Evolutionary conservation across 1,284 basidiomycete genomes (phyloP).

Genomic region (Rhizoctonia solani): DNA sequence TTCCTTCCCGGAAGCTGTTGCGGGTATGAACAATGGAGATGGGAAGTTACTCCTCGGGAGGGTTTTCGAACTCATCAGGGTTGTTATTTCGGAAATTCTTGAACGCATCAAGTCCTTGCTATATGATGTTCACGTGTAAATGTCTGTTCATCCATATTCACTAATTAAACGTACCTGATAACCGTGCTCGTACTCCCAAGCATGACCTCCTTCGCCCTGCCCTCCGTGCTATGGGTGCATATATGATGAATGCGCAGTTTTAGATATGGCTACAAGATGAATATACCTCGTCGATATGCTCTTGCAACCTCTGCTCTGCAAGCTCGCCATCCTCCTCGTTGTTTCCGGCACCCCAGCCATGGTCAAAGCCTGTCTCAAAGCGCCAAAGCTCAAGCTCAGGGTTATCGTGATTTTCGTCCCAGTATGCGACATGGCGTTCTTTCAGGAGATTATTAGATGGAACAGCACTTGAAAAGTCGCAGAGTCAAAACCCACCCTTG

Average conservation of each 20-base stretch:
- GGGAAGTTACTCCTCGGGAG: slow-evolving; percentile 9
- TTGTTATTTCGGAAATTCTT: slow-evolving; percentile 23
- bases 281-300: slow-evolving; percentile 16
- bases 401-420: slow-evolving; percentile 18
- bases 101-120: slow-evolving; percentile 20
- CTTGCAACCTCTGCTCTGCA: slow-evolving; percentile 14
- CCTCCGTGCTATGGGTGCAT: slow-evolving; percentile 2
- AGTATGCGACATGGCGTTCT: slow-evolving; percentile 22
- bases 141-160: not conserved
- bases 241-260: not conserved
- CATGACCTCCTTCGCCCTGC: slow-evolving; percentile 6
- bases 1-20: no score
- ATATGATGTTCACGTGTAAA: not conserved
- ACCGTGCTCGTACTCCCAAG: slow-evolving; percentile 25
- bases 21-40: no score
- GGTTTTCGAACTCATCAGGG: slow-evolving; percentile 5
- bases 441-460: not conserved
- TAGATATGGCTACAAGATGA: not conserved
- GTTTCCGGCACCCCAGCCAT: slow-evolving; percentile 25
- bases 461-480: not conserved
- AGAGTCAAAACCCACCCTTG: not conserved
- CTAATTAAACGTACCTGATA: slow-evolving; percentile 6
- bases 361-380: slow-evolving; percentile 11
- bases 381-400: slow-evolving; percentile 24
- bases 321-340: slow-evolving; percentile 19